Evolutionary conservation across 1,284 basidiomycete species (phyloP), one percentile per base, ranked within the genome.

Genomic region (Cryptococcus sp.): DNA sequence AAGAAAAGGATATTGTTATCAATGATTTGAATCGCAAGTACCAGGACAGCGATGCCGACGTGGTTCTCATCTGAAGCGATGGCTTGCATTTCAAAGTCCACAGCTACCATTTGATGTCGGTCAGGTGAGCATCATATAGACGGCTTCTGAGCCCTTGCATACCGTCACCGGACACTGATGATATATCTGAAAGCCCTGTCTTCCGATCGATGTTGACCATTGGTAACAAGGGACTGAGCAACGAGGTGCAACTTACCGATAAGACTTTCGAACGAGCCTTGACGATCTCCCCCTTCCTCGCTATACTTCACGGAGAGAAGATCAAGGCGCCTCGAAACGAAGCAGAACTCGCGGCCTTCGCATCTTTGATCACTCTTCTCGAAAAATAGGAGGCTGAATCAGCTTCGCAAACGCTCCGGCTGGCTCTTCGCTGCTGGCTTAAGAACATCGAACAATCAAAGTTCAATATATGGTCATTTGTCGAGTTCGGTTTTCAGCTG

Each of bases 21-120:
- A 44, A n/a, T 8, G 13, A n/a, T 2, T n/a, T 6, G 41, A 44
- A 44, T 11, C 4, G 41, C 2, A n/a, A 11, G 8, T 44, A 19
- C 15, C 41, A 44, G 15, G 41, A 44, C 5, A n/a, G n/a, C n/a
- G 41, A 44, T 4, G 41, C 41, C 8, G 41, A 44, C 22, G n/a
- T 44, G 2, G 41, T 44, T 6, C n/a, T 44, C 15, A n/a, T 44
- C 41, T 44, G 11, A 15, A 44, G 41, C 41, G 41, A 44, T 22
- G 41, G 10, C 4, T 2, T 52, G 3, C n/a, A 40, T 7, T 57
- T 57, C 55, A 57, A 52, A 50, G 50, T 57, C 3, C 50, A 57
- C 44, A 39, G 25, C 7, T 52, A 57, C 38, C 44, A 47, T 17
- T 37, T 57, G 8, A 38, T 46, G 44, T 26, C 55, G 3, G 43